Base-by-base conservation (phyloP, 1,284 basidiomycete genomes). In the Ustilago esculenta region DNA sequence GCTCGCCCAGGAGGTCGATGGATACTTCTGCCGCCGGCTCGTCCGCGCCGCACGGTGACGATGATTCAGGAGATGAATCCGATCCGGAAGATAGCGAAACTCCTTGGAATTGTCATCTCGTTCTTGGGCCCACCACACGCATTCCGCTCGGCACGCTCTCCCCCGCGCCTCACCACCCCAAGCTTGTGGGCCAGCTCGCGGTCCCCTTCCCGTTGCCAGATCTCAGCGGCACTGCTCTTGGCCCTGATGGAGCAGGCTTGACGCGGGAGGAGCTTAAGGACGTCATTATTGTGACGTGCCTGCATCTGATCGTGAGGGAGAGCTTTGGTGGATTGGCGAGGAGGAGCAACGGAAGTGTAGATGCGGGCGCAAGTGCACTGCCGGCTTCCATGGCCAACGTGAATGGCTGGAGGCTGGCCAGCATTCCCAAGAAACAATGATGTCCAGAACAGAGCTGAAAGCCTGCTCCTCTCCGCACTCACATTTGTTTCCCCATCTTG, bases 161-260 rank as follows among this genome's bases (percentile, higher is more conserved):
- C n/a, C 95, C 94, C 6, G 94, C 94, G 1, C 94, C 94, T 15
- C 93, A 98, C 82, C 95, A 98, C 82, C 95, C 95, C 7, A 94
- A 95, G 81, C 90, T 98, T 17, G 90, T 98, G 25, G 90, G 89
- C 30, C 88, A 94, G 83, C 86, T 98, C 57, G 91, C 92, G 80
- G 87, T 96, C 44, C 93, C 94, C 9, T 92, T 89, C 82, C 89
- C 90, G 0, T 85, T 97, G 0, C 80, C 80, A 0, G 77, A 80
- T 49, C 57, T 80, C 6, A 69, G 73, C 45, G 34, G 58, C 32
- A 72, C 72, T 4, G 74, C 71, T 0, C 36, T 81, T 8, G 77
- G 79, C 1, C 54, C 65, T 1, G 79, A 78, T 35, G 71, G 68
- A 7, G 65, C 63, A 9, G 79, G 80, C 4, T 47, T 81, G 32